Conservation (phyloP, 306 rosid species). For the apple (Malus domestica) region ASM211411v1 NC_041804.1:38081001-38081500, state of each 20-base stretch:
- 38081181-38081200: conserved; percentile 68
- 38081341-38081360: background rate
- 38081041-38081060: conserved; percentile 94
- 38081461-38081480: conserved; percentile 94
- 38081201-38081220: conserved; percentile 80
- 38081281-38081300: conserved; percentile 95
- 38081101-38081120: conserved; percentile 77
- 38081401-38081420: conserved; percentile 24
- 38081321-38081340: background rate
- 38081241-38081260: conserved; percentile 79
- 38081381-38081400: background rate
- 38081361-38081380: background rate
- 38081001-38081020: background rate
- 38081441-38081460: conserved; percentile 99
- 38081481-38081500: conserved; percentile 95
- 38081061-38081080: conserved; percentile 85
- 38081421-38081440: conserved; percentile 91
- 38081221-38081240: conserved; percentile 81
- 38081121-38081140: conserved; percentile 84
- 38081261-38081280: conserved; percentile 99
- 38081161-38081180: conserved; percentile 93
- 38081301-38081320: conserved; percentile 69
- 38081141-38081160: conserved; percentile 89
- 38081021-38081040: conserved; percentile 75
- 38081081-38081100: conserved; percentile 96